Evolutionary conservation across 2,329 filamentous ascomycete genomes (phyloP), one percentile per base, ranked within the genome.

Genomic region (Trichoderma sp.): DNA sequence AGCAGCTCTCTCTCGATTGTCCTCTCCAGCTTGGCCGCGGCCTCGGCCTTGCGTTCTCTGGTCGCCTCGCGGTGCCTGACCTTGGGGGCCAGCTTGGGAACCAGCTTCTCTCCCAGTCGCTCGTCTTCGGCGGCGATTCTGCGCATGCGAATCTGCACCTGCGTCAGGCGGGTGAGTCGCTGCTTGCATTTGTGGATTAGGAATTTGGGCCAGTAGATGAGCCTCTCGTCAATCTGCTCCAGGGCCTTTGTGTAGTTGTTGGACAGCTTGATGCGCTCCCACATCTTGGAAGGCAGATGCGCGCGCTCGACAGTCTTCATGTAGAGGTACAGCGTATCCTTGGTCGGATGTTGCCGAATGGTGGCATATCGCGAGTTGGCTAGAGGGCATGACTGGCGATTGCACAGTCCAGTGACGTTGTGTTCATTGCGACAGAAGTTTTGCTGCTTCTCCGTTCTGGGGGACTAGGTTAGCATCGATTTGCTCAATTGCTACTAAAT

Each of bases 351-450:
- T 66, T 92, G 88, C 73, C 95, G 91, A 71, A 98, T 89, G 10
- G 95, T 98, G 71, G 95, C 95, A 85, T 98, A 97, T 71, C 94
- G 89, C 49, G 90, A 92, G 83, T 97, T 97, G 74, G 94, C 93
- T 69, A 97, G 88, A 3, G 94, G 94, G 79, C 94, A 97, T 66
- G 92, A 93, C 80, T 97, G 93, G 70, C 93, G 87, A 78, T 92
- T 94, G 83, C 92, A 96, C 72, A 95, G 87, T 68, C 92, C 91
- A 14, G 88, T 92, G 62, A 94, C 91, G 79, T 96, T 97, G 86
- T 94, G 91, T 82, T 95, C 94, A 82, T 97, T 97, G 79, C 95
- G 91, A 82, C 96, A 99, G 82, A 98, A 99, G 76, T 89, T 97
- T 80, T 96, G 91, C 70, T 91, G 88, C 81, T 95, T 96, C 29